phyloP scores from a whole-genome alignment of 352 stramenopile genomes.

The Pythium rhizo-oryzae region DNA sequence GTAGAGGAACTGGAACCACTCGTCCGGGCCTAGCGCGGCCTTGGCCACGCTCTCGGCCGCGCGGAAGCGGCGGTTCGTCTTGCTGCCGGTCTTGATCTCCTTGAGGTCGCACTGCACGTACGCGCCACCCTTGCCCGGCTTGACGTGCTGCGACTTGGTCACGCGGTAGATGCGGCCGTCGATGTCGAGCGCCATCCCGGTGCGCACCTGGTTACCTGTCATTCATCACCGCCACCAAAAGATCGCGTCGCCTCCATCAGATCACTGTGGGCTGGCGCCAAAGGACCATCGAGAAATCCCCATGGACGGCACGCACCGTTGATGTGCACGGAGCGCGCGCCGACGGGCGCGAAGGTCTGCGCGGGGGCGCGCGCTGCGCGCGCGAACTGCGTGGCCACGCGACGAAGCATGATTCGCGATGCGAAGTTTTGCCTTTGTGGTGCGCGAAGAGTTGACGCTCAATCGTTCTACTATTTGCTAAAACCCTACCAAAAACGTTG shows the following conservation, averaged over 20 bases:
- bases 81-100: constrained; percentile 86
- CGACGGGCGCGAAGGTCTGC: constrained; percentile 20
- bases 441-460: not conserved
- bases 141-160: constrained; percentile 84
- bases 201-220: constrained; percentile 79
- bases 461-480: not conserved
- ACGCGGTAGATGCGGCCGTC: constrained; percentile 86
- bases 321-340: constrained; percentile 61
- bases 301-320: constrained; percentile 48
- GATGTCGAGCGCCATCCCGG: constrained; percentile 83
- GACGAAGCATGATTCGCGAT: constrained; percentile 31
- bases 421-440: constrained; percentile 19
- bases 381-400: constrained; percentile 23
- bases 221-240: not conserved
- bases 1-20: constrained; percentile 87
- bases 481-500: not conserved
- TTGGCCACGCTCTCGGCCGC: constrained; percentile 81
- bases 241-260: no score
- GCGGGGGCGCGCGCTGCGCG: constrained; percentile 14
- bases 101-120: constrained; percentile 87
- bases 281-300: no score
- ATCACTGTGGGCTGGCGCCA: no score
- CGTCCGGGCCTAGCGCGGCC: constrained; percentile 68
- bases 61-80: constrained; percentile 83
- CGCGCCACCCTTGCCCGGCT: constrained; percentile 82